Evolutionary conservation across 441 rosid genomes (phyloP).

Genomic region (Pelargonium myrrhifolium): DNA sequence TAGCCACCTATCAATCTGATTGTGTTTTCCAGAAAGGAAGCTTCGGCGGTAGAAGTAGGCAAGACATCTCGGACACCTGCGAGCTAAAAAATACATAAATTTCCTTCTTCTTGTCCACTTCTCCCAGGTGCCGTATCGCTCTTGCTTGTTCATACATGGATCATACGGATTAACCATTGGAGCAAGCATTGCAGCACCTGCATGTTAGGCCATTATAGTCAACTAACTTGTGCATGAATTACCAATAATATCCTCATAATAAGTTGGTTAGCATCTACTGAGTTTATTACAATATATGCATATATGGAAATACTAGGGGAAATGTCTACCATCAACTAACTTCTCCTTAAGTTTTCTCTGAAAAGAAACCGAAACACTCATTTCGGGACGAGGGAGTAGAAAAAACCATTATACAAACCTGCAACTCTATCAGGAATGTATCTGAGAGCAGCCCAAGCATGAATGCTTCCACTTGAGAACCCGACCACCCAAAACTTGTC

Average conservation of each 20-base stretch:
- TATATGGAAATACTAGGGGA: no score
- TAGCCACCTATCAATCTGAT: slow-evolving; percentile 58
- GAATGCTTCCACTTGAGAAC: slow-evolving; percentile 59
- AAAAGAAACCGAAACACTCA: no score
- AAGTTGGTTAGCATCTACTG: no score
- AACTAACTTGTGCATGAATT: no score
- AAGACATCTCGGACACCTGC: slow-evolving; percentile 48
- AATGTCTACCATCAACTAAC: no score
- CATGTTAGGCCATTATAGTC: slow-evolving; percentile 17
- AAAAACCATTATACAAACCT: slow-evolving; percentile 27
- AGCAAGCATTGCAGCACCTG: slow-evolving; percentile 67
- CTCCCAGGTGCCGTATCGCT: slow-evolving; percentile 48
- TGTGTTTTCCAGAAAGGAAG: slow-evolving; percentile 65
- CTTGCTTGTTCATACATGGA: slow-evolving; percentile 47
- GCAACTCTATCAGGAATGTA: slow-evolving; percentile 58
- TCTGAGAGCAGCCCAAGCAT: slow-evolving; percentile 73
- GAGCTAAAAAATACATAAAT: slow-evolving; percentile 56
- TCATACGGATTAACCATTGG: slow-evolving; percentile 66
- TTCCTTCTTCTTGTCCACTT: slow-evolving; percentile 47
- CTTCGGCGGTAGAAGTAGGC: slow-evolving; percentile 41
- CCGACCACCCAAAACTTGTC: slow-evolving; percentile 68
- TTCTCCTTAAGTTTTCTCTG: no score
- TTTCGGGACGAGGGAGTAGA: neutral
- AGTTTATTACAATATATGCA: no score
- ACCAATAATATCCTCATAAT: no score